Conservation (phyloP, 2,329 filamentous ascomycete species). For the Graphilbum fragrans region DNA sequence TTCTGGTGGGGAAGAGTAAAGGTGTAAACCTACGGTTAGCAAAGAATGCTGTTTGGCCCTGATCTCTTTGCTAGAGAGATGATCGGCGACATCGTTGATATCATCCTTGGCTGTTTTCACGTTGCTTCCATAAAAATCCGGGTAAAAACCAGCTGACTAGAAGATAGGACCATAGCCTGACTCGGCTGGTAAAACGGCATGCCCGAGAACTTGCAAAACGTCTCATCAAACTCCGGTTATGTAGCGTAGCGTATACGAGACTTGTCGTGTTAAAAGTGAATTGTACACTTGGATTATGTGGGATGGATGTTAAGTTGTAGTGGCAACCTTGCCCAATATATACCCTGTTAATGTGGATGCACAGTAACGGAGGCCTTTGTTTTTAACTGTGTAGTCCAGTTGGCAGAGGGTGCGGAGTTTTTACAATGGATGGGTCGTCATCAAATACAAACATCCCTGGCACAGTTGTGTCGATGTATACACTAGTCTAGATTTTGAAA, state of each 20-base stretch:
- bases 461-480: slow-evolving; percentile 19
- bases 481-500: slow-evolving; percentile 18
- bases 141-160: slow-evolving; percentile 21
- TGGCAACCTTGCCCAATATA: no score
- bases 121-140: slow-evolving; percentile 17
- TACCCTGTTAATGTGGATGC: no score
- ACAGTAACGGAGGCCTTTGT: no score
- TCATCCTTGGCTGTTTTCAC: slow-evolving; percentile 20
- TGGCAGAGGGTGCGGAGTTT: no score
- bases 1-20: no score
- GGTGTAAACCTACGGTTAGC: no score
- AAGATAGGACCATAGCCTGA: slow-evolving; percentile 20
- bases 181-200: slow-evolving; percentile 18
- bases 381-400: no score
- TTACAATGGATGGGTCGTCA: slow-evolving; percentile 2
- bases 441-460: slow-evolving; percentile 19
- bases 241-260: slow-evolving; percentile 19
- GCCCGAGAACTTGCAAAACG: slow-evolving; percentile 15
- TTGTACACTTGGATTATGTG: slow-evolving; percentile 7
- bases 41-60: no score
- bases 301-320: no score
- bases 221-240: slow-evolving; percentile 3
- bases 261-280: slow-evolving; percentile 18
- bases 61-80: slow-evolving; percentile 18
- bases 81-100: slow-evolving; percentile 20